Base-by-base conservation (phyloP, 2,329 filamentous ascomycete species). In the Chaetomiaceae sp. region DNA sequence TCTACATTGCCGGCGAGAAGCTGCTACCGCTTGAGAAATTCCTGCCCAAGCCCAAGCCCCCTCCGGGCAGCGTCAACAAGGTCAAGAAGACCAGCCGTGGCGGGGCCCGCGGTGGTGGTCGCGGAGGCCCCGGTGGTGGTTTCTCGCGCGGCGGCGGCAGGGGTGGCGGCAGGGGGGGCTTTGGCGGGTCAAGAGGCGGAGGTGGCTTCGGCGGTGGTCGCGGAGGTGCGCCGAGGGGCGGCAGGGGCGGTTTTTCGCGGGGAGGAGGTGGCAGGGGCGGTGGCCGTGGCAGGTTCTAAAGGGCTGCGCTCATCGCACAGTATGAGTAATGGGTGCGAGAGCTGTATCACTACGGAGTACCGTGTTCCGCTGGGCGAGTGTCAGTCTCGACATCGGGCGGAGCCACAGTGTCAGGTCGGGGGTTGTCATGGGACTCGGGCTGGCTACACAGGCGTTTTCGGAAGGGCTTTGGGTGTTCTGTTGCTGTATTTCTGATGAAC, bases 1-100 rank as follows among this genome's bases (percentile, higher is more conserved):
- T 99, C 76, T 99, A 85, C 79, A 96, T 97, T 68, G 89, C 87
- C 64, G 83, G 85, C 67, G 94, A 97, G 76, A 99, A 96, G 80
- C 83, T 96, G 48, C 79, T 99, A 58, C 92, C 94, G 40, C 77
- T 97, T 65, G 94, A 99, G 73, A 91, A 88, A 80, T 99, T 99
- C 81, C 78, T 97, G 55, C 94, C 94, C 60, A 96, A 91, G 79
- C 92, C 92, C 51, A 96, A 96, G 79, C 77, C 78, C 47, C 74
- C 76, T 31, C 77, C 79, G 62, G 87, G 87, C 66, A 82, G 85
- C 57, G 71, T 75, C 60, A 79, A 78, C 68, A 68, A 67, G 61
- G 65, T 69, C 48, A 66, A 63, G 60, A 89, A 88, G 75, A 78
- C 85, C 54, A 87, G 87, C 74, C 83, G 82, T 65, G 81, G 82